These are phyloP conservation scores for Penicillium brasilianum DNA, from an alignment of 2,329 filamentous ascomycete genomes.

Conservation along the genomic window DNA sequence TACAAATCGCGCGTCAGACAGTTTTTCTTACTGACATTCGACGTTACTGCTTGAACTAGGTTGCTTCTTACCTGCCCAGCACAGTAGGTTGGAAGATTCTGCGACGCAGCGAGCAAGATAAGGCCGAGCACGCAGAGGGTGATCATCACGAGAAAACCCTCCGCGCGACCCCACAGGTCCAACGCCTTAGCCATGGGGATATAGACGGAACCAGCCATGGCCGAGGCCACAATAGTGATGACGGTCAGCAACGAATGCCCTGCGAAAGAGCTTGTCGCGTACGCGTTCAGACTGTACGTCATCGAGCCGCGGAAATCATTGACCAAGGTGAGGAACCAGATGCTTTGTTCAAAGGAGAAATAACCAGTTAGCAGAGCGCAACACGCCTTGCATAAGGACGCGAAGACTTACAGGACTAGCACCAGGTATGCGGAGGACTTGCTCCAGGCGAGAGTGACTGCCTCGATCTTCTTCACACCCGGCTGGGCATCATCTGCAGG, in stretches of 20 bases:
- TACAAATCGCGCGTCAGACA: background rate
- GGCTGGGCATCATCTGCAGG: slow-evolving; percentile 34
- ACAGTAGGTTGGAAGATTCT: slow-evolving; percentile 65
- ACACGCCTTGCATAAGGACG: background rate
- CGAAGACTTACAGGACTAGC: background rate
- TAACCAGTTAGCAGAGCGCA: background rate
- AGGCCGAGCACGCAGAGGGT: slow-evolving; percentile 54
- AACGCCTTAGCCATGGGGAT: slow-evolving; percentile 67
- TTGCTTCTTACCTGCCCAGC: slow-evolving; percentile 52
- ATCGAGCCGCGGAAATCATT: slow-evolving; percentile 26
- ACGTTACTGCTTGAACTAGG: too few relatives aligned
- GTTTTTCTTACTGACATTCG: background rate
- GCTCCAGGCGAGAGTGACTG: slow-evolving; percentile 53
- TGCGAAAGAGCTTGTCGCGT: slow-evolving; percentile 28
- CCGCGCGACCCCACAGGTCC: slow-evolving; percentile 66
- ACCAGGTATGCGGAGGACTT: slow-evolving; percentile 32
- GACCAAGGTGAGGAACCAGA: slow-evolving; percentile 31
- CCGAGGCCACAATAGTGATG: slow-evolving; percentile 55
- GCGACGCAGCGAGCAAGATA: slow-evolving; percentile 66
- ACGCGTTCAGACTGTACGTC: slow-evolving; percentile 23
- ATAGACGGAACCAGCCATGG: slow-evolving; percentile 59
- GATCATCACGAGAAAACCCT: slow-evolving; percentile 60
- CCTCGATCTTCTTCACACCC: slow-evolving; percentile 56
- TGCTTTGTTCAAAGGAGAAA: slow-evolving; percentile 17
- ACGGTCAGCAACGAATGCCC: slow-evolving; percentile 18